Evolutionary conservation across 2,329 filamentous ascomycete genomes (phyloP), one percentile per base, ranked within the genome.

Genomic region (Colletotrichum neosansevieriae): DNA sequence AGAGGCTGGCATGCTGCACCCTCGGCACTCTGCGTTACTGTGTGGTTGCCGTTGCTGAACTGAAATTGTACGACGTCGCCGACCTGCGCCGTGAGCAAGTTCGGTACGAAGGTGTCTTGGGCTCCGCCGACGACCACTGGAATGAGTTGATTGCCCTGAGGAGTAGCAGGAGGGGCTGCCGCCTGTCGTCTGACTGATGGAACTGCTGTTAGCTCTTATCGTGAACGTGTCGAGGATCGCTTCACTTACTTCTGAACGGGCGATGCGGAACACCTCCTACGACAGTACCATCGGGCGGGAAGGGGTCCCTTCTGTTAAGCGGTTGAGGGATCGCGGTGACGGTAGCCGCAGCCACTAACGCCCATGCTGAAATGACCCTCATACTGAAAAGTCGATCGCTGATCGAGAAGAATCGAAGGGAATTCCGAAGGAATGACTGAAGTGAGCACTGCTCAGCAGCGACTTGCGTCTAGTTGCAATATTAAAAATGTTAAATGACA

Each of bases 21-120:
- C 45, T 77, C 75, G 4, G 74, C 65, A 12, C 77, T 79, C 70
- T 84, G 80, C 0, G 82, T 84, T 12, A 82, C 77, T 0, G 81
- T 83, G 60, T 83, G 81, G 58, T 83, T 83, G 5, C 79, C 78
- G 24, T 75, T 77, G 64, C 78, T 80, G 74, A 83, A 83, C 59
- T 83, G 80, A 70, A 83, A 83, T 57, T 80, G 76, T 1, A 83
- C 74, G 10, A 79, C 73, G n/a, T 82, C 80, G 38, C 80, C 80
- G 0, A 76, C 73, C 0, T 74, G 70, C 1, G 79, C 80, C 21
- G 60, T 67, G 12, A 82, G 70, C 3, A 73, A 61, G 54, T 82
- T 82, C 0, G 80, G 80, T 2, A 80, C 75, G 49, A 80, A 81
- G 1, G 76, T 75, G 56, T 77, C 76, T 59, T 81, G 79, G 5